Percentiles rank a stretch among this genome's conserved stretches.
These are phyloP conservation scores for Blastobotrys buckinghamii DNA, from an alignment of 1,139 yeast genomes.

Conservation along the genomic window DNA sequence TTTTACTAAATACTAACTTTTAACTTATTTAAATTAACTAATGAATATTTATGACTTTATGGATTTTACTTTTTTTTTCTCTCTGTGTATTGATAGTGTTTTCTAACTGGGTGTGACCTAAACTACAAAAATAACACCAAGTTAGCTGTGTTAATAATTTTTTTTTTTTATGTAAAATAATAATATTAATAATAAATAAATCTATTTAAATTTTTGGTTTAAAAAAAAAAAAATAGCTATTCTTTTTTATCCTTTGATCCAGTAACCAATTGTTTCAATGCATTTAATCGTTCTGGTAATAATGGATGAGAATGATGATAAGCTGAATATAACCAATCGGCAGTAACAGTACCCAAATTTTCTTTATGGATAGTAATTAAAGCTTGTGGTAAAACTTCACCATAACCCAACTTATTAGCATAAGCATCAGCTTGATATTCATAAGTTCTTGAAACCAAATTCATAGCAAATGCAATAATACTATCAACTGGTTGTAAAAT, in stretches of 20 bases:
- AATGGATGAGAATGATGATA: conserved; percentile 91
- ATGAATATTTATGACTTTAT: too few relatives aligned
- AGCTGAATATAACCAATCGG: conserved; percentile 84
- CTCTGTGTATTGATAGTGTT: too few relatives aligned
- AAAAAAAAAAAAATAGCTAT: neutral
- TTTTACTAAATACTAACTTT: too few relatives aligned
- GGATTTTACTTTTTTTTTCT: too few relatives aligned
- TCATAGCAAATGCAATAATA: conserved; percentile 56
- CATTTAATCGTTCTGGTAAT: conserved; percentile 76
- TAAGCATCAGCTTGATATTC: conserved; percentile 92
- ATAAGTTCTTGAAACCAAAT: conserved; percentile 69
- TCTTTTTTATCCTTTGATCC: neutral
- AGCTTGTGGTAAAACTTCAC: conserved; percentile 62
- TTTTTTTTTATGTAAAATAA: too few relatives aligned
- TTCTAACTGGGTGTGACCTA: too few relatives aligned
- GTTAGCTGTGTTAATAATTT: too few relatives aligned
- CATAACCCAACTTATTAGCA: conserved; percentile 69
- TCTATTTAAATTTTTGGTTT: neutral
- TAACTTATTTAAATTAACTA: too few relatives aligned
- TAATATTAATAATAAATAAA: neutral
- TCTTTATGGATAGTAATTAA: conserved; percentile 71
- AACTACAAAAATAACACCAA: too few relatives aligned
- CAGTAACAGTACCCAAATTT: conserved; percentile 77
- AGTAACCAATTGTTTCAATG: conserved; percentile 37
- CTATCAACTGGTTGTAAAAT: conserved; percentile 74